These are phyloP conservation scores for Lobosporangium transversale DNA, from an alignment of 192 early-diverging fungal genomes.

Conservation along the genomic window DNA sequence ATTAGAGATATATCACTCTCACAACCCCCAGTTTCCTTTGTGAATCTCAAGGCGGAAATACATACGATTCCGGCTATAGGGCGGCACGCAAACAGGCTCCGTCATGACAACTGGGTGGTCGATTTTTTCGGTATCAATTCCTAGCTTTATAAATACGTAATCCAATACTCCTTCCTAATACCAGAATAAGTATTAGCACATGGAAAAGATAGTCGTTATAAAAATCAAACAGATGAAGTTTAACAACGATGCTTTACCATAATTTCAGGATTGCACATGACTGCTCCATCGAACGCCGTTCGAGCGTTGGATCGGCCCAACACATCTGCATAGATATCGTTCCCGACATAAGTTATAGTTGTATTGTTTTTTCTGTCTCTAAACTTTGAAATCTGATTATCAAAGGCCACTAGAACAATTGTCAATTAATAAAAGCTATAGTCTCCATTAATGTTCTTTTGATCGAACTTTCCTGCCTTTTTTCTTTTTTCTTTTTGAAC, in stretches of 20 bases:
- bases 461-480: not conserved
- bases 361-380: constrained; percentile 63
- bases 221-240: not conserved
- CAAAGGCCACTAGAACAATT: constrained; percentile 86
- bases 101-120: constrained; percentile 90
- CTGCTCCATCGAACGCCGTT: constrained; percentile 71
- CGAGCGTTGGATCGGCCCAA: constrained; percentile 61
- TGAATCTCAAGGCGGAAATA: not conserved
- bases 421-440: too few relatives aligned
- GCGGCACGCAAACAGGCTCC: constrained; percentile 82
- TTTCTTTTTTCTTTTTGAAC: not conserved
- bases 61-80: constrained; percentile 77
- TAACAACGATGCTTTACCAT: constrained; percentile 62
- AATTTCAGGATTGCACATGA: constrained; percentile 78
- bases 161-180: constrained; percentile 83
- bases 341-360: constrained; percentile 66
- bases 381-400: constrained; percentile 74
- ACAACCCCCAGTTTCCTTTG: not conserved
- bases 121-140: constrained; percentile 74
- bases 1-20: too few relatives aligned
- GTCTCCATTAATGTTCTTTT: not conserved
- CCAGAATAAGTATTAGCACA: not conserved
- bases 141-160: constrained; percentile 85
- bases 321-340: constrained; percentile 71
- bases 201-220: not conserved